phyloP scores from a whole-genome alignment of 1,284 basidiomycete species.

The Afroboletus lepidellus region DNA sequence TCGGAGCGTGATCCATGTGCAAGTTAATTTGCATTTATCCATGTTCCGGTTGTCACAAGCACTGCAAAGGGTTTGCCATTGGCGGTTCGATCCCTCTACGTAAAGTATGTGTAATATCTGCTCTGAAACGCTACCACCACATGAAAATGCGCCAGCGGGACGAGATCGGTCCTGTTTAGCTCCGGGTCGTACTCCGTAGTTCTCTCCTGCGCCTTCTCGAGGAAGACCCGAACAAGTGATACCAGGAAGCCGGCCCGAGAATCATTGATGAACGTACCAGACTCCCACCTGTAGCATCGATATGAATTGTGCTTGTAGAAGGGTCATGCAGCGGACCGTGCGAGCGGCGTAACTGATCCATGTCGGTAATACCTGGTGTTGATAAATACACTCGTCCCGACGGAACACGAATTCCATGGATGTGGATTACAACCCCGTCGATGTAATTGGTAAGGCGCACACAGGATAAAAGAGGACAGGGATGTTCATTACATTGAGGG shows the following conservation, averaged over 20 bases:
- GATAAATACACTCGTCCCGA: slow-evolving; percentile 7
- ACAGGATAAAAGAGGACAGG: neutral
- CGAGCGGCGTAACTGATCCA: slow-evolving; percentile 14
- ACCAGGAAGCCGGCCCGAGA: neutral
- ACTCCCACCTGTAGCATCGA: neutral
- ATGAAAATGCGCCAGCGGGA: neutral
- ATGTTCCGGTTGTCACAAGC: neutral
- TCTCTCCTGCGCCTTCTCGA: neutral
- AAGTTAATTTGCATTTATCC: neutral
- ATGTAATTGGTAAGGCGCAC: slow-evolving; percentile 1
- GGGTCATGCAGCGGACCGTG: neutral
- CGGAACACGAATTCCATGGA: slow-evolving; percentile 2
- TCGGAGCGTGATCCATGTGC: neutral
- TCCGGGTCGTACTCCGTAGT: neutral
- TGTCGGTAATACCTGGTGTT: slow-evolving; percentile 3
- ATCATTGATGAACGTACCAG: neutral
- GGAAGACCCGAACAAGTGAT: neutral
- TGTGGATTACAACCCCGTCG: slow-evolving; percentile 1
- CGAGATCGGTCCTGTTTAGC: neutral
- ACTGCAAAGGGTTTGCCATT: neutral
- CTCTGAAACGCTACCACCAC: neutral
- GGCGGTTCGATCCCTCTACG: neutral
- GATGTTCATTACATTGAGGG: slow-evolving; percentile 14
- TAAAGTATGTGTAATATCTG: slow-evolving; percentile 1
- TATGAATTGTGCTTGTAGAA: neutral